These are phyloP conservation scores for Pseudocercospora macadamiae DNA, from an alignment of 2,329 filamentous ascomycete species.

Conservation along the genomic window DNA sequence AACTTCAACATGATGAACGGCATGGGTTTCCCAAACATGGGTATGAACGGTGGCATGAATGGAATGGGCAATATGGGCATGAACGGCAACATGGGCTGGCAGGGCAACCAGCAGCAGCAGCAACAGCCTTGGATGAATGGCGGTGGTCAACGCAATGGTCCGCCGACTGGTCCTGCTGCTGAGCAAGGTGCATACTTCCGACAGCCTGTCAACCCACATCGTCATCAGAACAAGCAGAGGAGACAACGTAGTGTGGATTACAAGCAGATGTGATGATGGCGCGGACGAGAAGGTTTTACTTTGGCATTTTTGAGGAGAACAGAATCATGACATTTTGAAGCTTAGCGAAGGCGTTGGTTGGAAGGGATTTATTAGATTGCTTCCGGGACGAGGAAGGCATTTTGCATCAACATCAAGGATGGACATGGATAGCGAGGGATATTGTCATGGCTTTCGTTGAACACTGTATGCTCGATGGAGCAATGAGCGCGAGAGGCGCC, in stretches of 20 bases:
- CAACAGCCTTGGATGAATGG: conserved; percentile 39
- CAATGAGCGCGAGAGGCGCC: neutral
- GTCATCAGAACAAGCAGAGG: conserved; percentile 79
- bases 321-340: neutral
- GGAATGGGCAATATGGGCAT: conserved; percentile 29
- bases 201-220: conserved; percentile 91
- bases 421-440: too few species aligned
- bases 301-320: neutral
- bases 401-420: too few species aligned
- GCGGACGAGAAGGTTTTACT: neutral
- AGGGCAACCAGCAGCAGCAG: conserved; percentile 28
- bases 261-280: conserved; percentile 65
- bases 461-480: too few species aligned
- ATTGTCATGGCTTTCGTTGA: too few species aligned
- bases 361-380: too few species aligned
- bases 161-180: conserved; percentile 24
- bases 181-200: conserved; percentile 86
- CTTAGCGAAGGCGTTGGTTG: neutral
- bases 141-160: conserved; percentile 28
- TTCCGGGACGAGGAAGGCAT: too few species aligned
- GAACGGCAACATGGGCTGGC: conserved; percentile 37
- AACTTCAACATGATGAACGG: conserved; percentile 43
- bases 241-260: conserved; percentile 88
- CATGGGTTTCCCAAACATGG: conserved; percentile 26
- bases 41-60: conserved; percentile 41